Evolutionary conservation across 768 basidiomycete species (phyloP).

Genomic region (Suillus variegatus): DNA sequence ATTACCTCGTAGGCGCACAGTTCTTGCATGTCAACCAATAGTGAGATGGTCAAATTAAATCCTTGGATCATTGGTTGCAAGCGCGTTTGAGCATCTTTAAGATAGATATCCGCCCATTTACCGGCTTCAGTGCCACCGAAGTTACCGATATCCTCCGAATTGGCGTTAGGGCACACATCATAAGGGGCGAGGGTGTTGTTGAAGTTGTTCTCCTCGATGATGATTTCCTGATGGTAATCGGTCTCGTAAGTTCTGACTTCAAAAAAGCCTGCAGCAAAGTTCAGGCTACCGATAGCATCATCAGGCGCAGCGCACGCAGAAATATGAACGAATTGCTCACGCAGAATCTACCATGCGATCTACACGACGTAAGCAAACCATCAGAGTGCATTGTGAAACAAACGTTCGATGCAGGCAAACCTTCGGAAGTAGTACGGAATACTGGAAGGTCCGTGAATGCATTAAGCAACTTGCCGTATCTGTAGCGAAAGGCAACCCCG

Average conservation of each 20-base stretch:
- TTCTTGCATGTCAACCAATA: constrained; percentile 37
- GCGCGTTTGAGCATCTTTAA: constrained; percentile 37
- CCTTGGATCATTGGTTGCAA: constrained; percentile 35
- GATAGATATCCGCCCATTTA: constrained; percentile 43
- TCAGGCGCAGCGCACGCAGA: constrained; percentile 21
- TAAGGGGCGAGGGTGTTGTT: constrained; percentile 52
- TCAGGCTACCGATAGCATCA: constrained; percentile 26
- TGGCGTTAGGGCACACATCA: constrained; percentile 32
- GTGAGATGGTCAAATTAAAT: constrained; percentile 28
- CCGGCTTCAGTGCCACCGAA: constrained; percentile 22
- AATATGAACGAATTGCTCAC: constrained; percentile 12
- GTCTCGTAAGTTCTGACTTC: constrained; percentile 41
- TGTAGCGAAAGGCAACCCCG: constrained; percentile 45
- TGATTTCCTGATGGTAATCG: constrained; percentile 49
- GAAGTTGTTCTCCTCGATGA: constrained; percentile 43
- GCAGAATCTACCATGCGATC: constrained; percentile 38
- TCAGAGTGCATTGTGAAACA: not conserved
- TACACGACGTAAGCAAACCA: constrained; percentile 1
- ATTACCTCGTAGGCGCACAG: constrained; percentile 42
- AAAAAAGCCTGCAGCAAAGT: constrained; percentile 54
- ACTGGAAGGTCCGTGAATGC: constrained; percentile 46
- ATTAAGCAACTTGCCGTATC: constrained; percentile 48
- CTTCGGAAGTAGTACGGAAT: constrained; percentile 48
- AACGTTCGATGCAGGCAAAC: constrained; percentile 14
- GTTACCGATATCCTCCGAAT: constrained; percentile 22